Percentiles rank a stretch among this genome's conserved stretches.
Conservation (phyloP, 768 basidiomycete genomes). For the Leccinum subgranulosum region DNA sequence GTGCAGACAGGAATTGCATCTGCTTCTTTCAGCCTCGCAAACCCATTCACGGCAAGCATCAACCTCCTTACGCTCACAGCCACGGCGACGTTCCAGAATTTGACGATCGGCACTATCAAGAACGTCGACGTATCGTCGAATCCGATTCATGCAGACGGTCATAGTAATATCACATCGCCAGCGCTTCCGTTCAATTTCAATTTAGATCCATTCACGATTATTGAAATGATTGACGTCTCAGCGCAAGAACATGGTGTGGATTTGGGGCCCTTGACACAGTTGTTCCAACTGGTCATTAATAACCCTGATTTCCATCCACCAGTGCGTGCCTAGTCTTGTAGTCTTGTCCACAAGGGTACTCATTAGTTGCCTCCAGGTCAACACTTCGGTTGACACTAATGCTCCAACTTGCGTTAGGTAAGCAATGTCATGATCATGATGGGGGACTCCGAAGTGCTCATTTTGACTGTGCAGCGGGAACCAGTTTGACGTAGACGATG, state of each 20-base stretch:
- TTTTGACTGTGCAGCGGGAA: slow-evolving; percentile 43
- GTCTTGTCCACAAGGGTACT: background rate
- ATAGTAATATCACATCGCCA: slow-evolving; percentile 54
- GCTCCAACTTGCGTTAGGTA: slow-evolving; percentile 60
- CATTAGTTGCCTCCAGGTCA: slow-evolving; percentile 39
- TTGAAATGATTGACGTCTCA: slow-evolving; percentile 48
- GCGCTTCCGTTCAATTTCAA: slow-evolving; percentile 62
- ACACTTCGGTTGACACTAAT: slow-evolving; percentile 49
- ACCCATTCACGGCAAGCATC: slow-evolving; percentile 73
- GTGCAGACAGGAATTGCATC: slow-evolving; percentile 57
- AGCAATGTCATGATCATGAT: background rate
- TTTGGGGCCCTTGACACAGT: slow-evolving; percentile 53
- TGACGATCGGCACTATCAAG: slow-evolving; percentile 59
- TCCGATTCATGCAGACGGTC: slow-evolving; percentile 59
- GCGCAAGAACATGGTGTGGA: slow-evolving; percentile 53
- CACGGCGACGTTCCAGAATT: slow-evolving; percentile 49
- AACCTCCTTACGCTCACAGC: slow-evolving; percentile 56
- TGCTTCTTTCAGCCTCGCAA: slow-evolving; percentile 54
- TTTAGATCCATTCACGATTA: slow-evolving; percentile 57
- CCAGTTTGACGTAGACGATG: slow-evolving; percentile 58
- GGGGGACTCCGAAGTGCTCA: slow-evolving; percentile 3
- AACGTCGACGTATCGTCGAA: slow-evolving; percentile 50
- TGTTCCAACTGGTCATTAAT: slow-evolving; percentile 53
- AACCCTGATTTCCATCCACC: slow-evolving; percentile 51
- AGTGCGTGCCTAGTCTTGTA: slow-evolving; percentile 30